phyloP scores from a whole-genome alignment of 345 rosid species.

The Capsella bursapastoris region DNA sequence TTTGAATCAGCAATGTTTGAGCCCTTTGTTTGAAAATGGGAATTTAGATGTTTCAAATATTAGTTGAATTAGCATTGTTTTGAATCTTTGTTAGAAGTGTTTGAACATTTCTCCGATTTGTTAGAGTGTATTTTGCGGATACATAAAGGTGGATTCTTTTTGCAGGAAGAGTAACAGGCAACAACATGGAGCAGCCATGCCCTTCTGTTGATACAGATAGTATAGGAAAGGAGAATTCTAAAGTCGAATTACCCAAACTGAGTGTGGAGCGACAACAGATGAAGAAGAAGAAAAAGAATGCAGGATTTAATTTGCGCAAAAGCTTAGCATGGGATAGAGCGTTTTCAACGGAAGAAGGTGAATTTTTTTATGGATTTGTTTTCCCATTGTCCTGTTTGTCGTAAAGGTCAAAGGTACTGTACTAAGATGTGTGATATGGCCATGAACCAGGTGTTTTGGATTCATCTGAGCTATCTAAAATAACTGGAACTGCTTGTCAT shows the following conservation, averaged over 20 bases:
- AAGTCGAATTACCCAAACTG: slow-evolving; percentile 58
- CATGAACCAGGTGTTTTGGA: slow-evolving; percentile 64
- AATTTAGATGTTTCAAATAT: neutral
- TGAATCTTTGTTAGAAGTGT: no score
- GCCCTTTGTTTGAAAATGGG: neutral
- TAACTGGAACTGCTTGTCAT: slow-evolving; percentile 54
- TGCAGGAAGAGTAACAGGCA: slow-evolving; percentile 44
- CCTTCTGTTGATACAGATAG: slow-evolving; percentile 35
- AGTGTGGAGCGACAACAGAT: slow-evolving; percentile 70
- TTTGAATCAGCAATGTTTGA: neutral
- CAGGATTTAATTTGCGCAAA: slow-evolving; percentile 78
- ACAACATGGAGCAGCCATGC: slow-evolving; percentile 32
- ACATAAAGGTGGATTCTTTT: neutral
- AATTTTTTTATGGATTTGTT: neutral
- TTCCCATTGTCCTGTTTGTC: neutral
- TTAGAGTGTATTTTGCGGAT: slow-evolving; percentile 9
- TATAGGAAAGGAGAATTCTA: slow-evolving; percentile 57
- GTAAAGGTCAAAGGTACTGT: slow-evolving; percentile 4
- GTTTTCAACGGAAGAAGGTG: slow-evolving; percentile 93
- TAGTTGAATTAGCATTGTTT: no score
- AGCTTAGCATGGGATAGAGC: slow-evolving; percentile 95
- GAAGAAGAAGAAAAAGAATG: slow-evolving; percentile 89
- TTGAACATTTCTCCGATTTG: no score
- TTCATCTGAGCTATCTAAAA: slow-evolving; percentile 69
- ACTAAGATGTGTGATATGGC: slow-evolving; percentile 27